A percentile compares a stretch with the other conserved stretches of the same genome.
phyloP scores from a whole-genome alignment of 257 asterid genomes.

The Salvia miltiorrhiza region DNA sequence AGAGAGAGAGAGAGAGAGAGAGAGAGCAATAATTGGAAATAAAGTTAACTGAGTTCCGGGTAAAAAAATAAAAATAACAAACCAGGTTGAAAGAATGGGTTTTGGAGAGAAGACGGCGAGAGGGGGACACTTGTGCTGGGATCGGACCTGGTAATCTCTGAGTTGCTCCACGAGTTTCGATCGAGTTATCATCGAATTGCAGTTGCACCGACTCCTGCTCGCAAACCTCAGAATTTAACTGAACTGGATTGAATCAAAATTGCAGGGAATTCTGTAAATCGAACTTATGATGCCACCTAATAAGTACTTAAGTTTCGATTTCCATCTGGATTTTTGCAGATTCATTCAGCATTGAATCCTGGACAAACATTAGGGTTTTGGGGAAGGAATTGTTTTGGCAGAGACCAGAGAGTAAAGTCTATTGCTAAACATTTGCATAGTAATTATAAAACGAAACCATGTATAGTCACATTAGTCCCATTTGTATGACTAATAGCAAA shows the following conservation, averaged over 20 bases:
- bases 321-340: not conserved
- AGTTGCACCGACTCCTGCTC: not conserved
- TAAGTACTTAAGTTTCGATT: not conserved
- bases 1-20: too few species aligned
- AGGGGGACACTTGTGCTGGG: constrained; percentile 75
- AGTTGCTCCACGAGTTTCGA: constrained; percentile 87
- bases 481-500: too few species aligned
- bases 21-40: too few species aligned
- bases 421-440: not conserved
- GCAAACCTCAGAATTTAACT: not conserved
- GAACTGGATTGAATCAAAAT: not conserved
- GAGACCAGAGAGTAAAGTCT: not conserved
- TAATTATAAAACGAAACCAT: not conserved
- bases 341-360: not conserved
- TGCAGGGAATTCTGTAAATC: not conserved
- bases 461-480: not conserved
- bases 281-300: not conserved
- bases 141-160: constrained; percentile 90
- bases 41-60: too few species aligned
- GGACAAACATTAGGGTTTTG: not conserved
- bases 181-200: constrained; percentile 71
- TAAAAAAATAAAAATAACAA: too few species aligned
- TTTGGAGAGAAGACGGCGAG: constrained; percentile 75
- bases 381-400: not conserved
- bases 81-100: constrained; percentile 63